Percentiles rank a stretch among this genome's conserved stretches.
Conservation (phyloP, 129 eudicot genomes). For the Silybum marianum region DNA sequence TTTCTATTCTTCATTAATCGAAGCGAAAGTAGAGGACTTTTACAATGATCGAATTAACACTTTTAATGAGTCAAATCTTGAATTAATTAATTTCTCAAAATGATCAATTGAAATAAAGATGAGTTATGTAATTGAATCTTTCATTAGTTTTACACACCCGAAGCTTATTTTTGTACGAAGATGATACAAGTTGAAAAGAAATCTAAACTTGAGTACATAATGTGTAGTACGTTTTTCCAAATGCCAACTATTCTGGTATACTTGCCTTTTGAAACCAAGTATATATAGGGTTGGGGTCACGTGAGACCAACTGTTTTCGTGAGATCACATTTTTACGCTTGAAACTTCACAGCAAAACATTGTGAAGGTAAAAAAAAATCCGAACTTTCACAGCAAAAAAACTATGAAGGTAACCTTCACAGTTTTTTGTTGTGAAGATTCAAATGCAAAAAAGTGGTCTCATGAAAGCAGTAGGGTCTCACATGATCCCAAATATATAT, state of each 20-base stretch:
- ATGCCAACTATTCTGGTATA: neutral
- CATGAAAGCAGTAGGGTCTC: too few species aligned
- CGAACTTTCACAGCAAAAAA: too few species aligned
- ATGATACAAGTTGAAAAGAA: neutral
- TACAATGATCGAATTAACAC: neutral
- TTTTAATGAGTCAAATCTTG: neutral
- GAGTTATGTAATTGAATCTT: neutral
- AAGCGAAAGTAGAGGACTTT: neutral
- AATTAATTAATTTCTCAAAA: neutral
- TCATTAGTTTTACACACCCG: neutral
- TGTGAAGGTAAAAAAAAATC: too few species aligned
- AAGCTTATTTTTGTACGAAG: neutral
- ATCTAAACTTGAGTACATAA: neutral
- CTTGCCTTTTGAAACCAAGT: neutral
- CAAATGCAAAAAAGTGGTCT: too few species aligned
- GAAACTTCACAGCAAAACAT: too few species aligned
- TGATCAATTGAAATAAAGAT: neutral
- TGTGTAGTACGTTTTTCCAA: neutral
- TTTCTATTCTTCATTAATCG: too few species aligned
- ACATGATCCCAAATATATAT: too few species aligned
- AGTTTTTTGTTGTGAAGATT: too few species aligned
- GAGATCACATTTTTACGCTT: too few species aligned
- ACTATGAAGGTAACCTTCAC: too few species aligned
- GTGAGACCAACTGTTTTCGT: too few species aligned
- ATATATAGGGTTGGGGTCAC: too few species aligned